Evolutionary conservation across 2,329 filamentous ascomycete species (phyloP).

Genomic region (Falciphora oryzae): DNA sequence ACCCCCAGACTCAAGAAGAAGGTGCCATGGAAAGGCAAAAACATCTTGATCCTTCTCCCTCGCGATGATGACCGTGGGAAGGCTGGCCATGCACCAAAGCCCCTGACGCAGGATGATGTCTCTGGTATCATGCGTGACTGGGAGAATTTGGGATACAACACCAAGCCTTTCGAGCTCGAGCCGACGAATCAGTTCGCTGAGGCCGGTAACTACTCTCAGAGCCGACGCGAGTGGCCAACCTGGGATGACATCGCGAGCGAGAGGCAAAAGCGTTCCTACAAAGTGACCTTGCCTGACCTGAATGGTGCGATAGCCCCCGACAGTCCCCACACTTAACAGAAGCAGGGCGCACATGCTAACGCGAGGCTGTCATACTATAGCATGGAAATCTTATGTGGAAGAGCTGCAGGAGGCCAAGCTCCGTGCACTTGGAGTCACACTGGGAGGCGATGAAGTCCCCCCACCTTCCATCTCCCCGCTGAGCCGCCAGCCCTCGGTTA

Average conservation of each 20-base stretch:
- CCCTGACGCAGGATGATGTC: constrained; percentile 50
- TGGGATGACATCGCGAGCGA: constrained; percentile 53
- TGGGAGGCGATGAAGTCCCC: constrained; percentile 66
- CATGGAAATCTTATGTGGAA: constrained; percentile 71
- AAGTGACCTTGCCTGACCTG: constrained; percentile 64
- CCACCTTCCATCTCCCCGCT: constrained; percentile 60
- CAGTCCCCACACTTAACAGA: neutral
- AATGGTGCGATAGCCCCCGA: constrained; percentile 39
- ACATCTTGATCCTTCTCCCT: constrained; percentile 65
- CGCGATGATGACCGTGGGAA: constrained; percentile 60
- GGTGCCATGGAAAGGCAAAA: constrained; percentile 69
- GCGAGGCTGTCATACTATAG: constrained; percentile 22
- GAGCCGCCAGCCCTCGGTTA: constrained; percentile 62
- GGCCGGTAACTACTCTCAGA: constrained; percentile 49
- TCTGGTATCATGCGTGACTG: constrained; percentile 59
- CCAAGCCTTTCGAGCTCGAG: constrained; percentile 61
- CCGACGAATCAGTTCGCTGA: constrained; percentile 34
- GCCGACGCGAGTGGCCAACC: constrained; percentile 62
- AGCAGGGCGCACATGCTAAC: neutral
- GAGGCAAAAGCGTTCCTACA: constrained; percentile 45
- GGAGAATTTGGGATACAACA: constrained; percentile 64
- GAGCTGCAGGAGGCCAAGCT: constrained; percentile 87
- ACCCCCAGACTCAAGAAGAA: constrained; percentile 63
- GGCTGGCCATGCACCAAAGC: constrained; percentile 45
- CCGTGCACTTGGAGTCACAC: constrained; percentile 79